Evolutionary conservation across 163 green algal species (phyloP).

Genomic region (Scenedesmus sp.): DNA sequence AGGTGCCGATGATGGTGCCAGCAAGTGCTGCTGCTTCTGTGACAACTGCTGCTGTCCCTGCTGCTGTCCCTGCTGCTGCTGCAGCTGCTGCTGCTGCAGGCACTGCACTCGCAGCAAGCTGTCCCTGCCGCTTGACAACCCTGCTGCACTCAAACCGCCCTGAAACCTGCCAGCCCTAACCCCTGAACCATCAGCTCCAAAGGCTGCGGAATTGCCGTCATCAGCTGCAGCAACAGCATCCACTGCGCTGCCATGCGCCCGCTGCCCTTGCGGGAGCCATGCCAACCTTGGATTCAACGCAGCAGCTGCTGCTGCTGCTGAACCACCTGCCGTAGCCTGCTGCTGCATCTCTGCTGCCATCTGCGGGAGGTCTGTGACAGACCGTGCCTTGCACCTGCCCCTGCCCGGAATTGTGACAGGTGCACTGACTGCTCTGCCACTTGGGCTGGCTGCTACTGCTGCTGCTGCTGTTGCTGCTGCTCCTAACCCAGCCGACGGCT

Average conservation of each 20-base stretch:
- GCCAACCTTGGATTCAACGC: neutral
- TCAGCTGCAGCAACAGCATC: neutral
- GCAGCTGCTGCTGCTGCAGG: neutral
- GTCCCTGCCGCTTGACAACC: neutral
- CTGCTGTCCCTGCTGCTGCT: neutral
- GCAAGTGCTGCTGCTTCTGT: constrained; percentile 16
- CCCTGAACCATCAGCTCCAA: neutral
- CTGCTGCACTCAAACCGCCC: constrained; percentile 2
- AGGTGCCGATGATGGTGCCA: constrained; percentile 42
- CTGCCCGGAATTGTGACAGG: constrained; percentile 35
- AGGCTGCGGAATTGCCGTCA: neutral
- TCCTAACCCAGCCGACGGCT: neutral
- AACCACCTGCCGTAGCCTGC: neutral
- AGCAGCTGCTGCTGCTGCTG: constrained; percentile 13
- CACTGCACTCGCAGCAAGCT: neutral
- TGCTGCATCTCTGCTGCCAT: constrained; percentile 31
- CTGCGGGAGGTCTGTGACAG: constrained; percentile 23
- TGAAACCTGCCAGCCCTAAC: neutral
- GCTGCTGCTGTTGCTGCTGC: constrained; percentile 39
- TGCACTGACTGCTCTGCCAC: neutral
- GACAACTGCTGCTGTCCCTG: constrained; percentile 20
- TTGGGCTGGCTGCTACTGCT: constrained; percentile 2
- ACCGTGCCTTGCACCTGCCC: constrained; percentile 1
- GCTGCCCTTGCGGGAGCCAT: neutral
- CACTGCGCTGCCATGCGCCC: neutral